These are phyloP conservation scores for Cystofilobasidium bisporidii DNA, from an alignment of 768 basidiomycete genomes.

Conservation along the genomic window DNA sequence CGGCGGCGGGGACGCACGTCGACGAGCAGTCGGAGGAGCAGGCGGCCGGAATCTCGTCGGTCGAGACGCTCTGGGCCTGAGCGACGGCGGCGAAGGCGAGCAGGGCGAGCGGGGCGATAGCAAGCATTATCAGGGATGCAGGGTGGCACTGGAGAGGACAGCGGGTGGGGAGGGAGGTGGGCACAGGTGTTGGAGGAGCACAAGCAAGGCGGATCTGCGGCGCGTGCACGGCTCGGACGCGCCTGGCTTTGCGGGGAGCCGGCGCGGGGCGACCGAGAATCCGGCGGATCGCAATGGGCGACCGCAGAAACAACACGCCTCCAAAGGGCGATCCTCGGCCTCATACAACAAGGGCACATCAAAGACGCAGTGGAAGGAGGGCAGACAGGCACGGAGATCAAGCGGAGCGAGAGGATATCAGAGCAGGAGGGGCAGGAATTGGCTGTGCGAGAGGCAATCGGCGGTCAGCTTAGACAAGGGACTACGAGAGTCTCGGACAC, in stretches of 20 bases:
- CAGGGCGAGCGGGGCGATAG: not conserved
- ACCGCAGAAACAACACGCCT: no score
- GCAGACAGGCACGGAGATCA: not conserved
- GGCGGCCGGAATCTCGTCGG: not conserved
- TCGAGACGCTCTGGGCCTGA: not conserved
- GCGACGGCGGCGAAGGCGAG: slow-evolving; percentile 4
- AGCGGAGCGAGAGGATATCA: not conserved
- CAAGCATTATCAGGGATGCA: not conserved
- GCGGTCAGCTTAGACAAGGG: not conserved
- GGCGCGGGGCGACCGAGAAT: not conserved
- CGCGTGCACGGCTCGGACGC: no score
- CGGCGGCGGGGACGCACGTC: not conserved
- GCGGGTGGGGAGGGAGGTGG: not conserved
- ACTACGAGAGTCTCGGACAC: not conserved
- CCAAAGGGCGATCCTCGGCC: no score
- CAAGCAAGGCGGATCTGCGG: not conserved
- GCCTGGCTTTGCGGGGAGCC: not conserved
- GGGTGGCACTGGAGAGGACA: not conserved
- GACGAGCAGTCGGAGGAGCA: not conserved
- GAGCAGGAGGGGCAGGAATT: slow-evolving; percentile 14
- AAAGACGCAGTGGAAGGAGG: not conserved
- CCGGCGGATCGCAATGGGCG: not conserved
- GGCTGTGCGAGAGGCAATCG: not conserved
- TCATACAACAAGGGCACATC: no score
- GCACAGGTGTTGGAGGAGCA: not conserved